Base-by-base conservation (phyloP, 805 yeast genomes). In the Yarrowia sp. region DNA sequence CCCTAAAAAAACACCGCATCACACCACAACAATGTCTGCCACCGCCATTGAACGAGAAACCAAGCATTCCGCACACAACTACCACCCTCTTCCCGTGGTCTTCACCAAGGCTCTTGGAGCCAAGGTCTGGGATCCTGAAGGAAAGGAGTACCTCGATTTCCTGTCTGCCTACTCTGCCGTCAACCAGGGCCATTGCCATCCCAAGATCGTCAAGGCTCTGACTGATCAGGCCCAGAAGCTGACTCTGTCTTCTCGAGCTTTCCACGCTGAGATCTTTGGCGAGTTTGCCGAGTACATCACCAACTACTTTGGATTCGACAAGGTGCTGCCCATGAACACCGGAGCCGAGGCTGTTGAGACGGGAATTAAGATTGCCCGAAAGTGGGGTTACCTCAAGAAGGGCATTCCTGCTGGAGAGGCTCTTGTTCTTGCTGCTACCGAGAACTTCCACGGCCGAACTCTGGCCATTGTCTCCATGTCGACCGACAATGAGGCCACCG, bases 261-360 rank as follows among this genome's bases (percentile, higher is more conserved):
- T 93, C 75, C 89, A 96, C 28, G 89, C 89, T 64, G 96, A 92
- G 75, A 87, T 86, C 10, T 92, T 92, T 74, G 96, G 97, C 48
- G 81, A 82, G 38, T 93, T 85, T 74, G 95, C 97, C 69, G 90
- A 92, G 76, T 93, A 84, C 73, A 81, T 91, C 67, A 91, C 97
- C 64, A 95, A 92, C 74, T 92, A 79, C 74, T 93, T 93, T 80
- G 83, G 86, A 74, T 93, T 90, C 78, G 98, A 93, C 73, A 87
- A 86, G 88, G 93, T 93, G 10, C 80, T 93, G 74, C 98, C 98
- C 69, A 93, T 92, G 98, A 93, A 93, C 81, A 93, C 98, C 13
- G 98, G 98, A 75, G 98, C 98, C 43, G 98, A 93, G 79, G 98
- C 98, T 9, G 98, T 93, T 45, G 98, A 93, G 80, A 90, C 97